Evolutionary conservation across 1,139 yeast genomes (phyloP).

Genomic region (Geotrichum aggregatum): DNA sequence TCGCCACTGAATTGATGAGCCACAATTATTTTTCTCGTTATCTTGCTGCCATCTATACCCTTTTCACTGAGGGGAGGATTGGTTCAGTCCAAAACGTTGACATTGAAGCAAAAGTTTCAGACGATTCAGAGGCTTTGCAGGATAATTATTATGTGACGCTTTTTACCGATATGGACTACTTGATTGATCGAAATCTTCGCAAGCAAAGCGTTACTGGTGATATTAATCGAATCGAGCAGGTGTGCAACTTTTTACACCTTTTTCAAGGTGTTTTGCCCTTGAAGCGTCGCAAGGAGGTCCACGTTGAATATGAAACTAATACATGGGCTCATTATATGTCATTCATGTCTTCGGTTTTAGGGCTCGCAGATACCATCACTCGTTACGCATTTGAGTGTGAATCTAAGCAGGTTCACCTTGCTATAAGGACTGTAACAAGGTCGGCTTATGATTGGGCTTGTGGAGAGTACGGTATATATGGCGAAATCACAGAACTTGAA

Average conservation of each 20-base stretch:
- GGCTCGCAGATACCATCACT: slow-evolving; percentile 39
- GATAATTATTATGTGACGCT: slow-evolving; percentile 80
- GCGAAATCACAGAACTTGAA: slow-evolving; percentile 1
- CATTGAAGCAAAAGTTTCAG: slow-evolving; percentile 30
- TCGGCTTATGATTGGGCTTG: slow-evolving; percentile 33
- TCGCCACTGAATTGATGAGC: slow-evolving; percentile 62
- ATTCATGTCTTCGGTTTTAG: slow-evolving; percentile 49
- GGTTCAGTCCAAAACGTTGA: slow-evolving; percentile 45
- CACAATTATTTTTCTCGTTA: slow-evolving; percentile 72
- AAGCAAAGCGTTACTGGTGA: slow-evolving; percentile 41
- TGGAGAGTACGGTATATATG: slow-evolving; percentile 25
- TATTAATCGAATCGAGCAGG: slow-evolving; percentile 40
- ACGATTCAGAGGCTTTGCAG: slow-evolving; percentile 44
- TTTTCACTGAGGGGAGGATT: slow-evolving; percentile 56
- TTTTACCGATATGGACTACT: slow-evolving; percentile 75
- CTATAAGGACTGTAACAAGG: slow-evolving; percentile 29
- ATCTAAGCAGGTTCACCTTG: slow-evolving; percentile 22
- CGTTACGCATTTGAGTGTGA: slow-evolving; percentile 31
- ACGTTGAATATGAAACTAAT: slow-evolving; percentile 85
- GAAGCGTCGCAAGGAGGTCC: slow-evolving; percentile 67
- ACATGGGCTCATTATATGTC: slow-evolving; percentile 80
- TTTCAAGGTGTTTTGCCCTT: slow-evolving; percentile 80
- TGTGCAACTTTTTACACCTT: slow-evolving; percentile 59
- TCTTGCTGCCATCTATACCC: slow-evolving; percentile 60
- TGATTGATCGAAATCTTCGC: slow-evolving; percentile 64